Evolutionary conservation across 805 yeast species (phyloP), one percentile per base, ranked within the genome.

Genomic region (Yarrowia osloensis): DNA sequence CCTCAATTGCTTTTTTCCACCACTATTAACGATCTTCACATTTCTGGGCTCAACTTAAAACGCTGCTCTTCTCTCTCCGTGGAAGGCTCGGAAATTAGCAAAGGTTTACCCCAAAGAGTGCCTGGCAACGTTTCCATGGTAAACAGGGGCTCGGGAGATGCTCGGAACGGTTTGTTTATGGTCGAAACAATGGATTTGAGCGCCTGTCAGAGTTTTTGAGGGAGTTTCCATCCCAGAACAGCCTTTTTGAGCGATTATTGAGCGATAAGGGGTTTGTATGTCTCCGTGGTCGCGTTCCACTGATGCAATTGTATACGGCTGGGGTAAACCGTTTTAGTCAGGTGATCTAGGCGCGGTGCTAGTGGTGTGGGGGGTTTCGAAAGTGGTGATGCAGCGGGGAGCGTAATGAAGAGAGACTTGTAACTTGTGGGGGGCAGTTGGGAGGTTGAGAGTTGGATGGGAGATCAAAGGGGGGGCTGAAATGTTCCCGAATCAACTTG

Each of bases 21-120:
- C 28, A 22, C n/a, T 2, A 24, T 7, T 22, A 17, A 17, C 21
- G 31, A 44, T 44, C 29, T 24, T 26, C 19, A 44, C 7, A 44
- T 44, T 44, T 44, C 19, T 24, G 50, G 50, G 19, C 50, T 15
- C 29, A 44, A 44, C 31, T 15, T 44, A 24, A 44, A 9, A 2
- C 31, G 8, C 8, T 28, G 4, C 31, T 28, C 31, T 28, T 4
- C 4, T 22, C 6, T 22, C 28, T 44, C 50, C 50, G 50, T 44
- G 50, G 50, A 44, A 22, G 9, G 29, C n/a, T 44, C 50, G 50
- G 50, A 44, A 44, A 44, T 44, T 44, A 44, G 50, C 50, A 24
- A 44, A 44, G 50, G 50, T 24, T 44, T 40, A 7, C n/a, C n/a
- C 39, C 39, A 5, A 9, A 17, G 8, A n/a, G 9, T 13, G 22